A percentile compares a stretch with the other conserved stretches of the same genome.
Conservation (phyloP, 805 yeast genomes). For the Hanseniaspora singularis region DNA sequence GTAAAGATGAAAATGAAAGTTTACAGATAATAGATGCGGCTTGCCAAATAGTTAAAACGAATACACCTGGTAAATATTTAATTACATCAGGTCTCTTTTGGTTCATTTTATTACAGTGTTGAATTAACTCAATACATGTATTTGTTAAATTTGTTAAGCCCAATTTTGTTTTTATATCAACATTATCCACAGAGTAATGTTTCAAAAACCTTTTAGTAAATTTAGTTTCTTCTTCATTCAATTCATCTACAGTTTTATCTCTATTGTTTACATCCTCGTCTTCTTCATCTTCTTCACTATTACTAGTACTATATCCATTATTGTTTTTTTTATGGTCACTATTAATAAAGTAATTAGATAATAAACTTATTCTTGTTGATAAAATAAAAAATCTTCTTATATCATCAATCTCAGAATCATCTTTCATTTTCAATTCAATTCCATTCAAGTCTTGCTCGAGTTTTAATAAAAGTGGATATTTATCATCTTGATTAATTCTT, state of each 20-base stretch:
- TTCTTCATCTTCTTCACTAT: too few relatives aligned
- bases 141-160: slow-evolving; percentile 71
- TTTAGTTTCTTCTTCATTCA: neutral
- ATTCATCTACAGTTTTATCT: neutral
- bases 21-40: slow-evolving; percentile 75
- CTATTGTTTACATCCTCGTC: too few relatives aligned
- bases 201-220: slow-evolving; percentile 7
- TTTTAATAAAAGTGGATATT: slow-evolving; percentile 61
- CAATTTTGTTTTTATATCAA: slow-evolving; percentile 47
- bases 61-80: slow-evolving; percentile 71
- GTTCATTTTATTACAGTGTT: slow-evolving; percentile 54
- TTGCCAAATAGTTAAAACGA: slow-evolving; percentile 79
- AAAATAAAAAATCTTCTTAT: slow-evolving; percentile 56
- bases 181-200: slow-evolving; percentile 13
- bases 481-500: slow-evolving; percentile 53
- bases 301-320: slow-evolving; percentile 21
- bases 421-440: slow-evolving; percentile 42
- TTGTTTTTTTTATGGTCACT: neutral
- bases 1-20: slow-evolving; percentile 62
- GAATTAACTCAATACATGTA: slow-evolving; percentile 59
- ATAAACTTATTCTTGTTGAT: slow-evolving; percentile 67
- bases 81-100: slow-evolving; percentile 50
- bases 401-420: slow-evolving; percentile 47
- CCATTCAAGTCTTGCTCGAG: slow-evolving; percentile 64
- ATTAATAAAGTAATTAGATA: slow-evolving; percentile 72